Evolutionary conservation across 2,329 filamentous ascomycete species (phyloP).

Genomic region (Ophiosphaerella herpotricha): DNA sequence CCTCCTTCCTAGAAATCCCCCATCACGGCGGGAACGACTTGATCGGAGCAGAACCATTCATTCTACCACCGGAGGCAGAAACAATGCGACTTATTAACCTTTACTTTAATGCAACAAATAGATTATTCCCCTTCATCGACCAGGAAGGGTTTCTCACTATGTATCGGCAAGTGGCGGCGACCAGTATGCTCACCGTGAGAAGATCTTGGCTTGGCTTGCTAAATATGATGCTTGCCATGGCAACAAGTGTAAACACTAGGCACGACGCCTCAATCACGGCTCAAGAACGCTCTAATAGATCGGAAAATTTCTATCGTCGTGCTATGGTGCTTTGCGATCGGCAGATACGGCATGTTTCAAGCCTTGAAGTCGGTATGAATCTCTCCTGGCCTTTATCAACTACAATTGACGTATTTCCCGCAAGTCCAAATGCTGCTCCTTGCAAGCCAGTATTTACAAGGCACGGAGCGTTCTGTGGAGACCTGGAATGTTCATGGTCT

Average conservation of each 20-base stretch:
- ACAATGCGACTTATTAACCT: conserved; percentile 37
- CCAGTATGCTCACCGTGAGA: conserved; percentile 44
- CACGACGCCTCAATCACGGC: conserved; percentile 35
- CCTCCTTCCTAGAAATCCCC: conserved; percentile 10
- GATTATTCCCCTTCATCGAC: conserved; percentile 50
- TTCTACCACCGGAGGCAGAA: conserved; percentile 37
- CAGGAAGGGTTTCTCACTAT: conserved; percentile 41
- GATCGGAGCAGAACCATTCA: conserved; percentile 28
- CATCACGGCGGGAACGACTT: conserved; percentile 8
- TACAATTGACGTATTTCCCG: background rate
- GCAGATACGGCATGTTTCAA: conserved; percentile 49
- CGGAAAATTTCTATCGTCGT: conserved; percentile 53
- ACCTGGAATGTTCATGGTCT: conserved; percentile 61
- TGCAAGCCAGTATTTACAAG: conserved; percentile 58
- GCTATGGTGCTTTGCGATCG: conserved; percentile 52
- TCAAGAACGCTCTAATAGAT: conserved; percentile 45
- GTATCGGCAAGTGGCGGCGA: conserved; percentile 39
- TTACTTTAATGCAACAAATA: conserved; percentile 47
- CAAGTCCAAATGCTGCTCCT: conserved; percentile 41
- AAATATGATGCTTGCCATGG: conserved; percentile 58
- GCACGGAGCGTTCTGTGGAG: conserved; percentile 58
- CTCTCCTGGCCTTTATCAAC: background rate
- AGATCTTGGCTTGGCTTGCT: conserved; percentile 58
- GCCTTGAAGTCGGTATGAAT: conserved; percentile 50
- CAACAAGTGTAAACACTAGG: conserved; percentile 40